Conservation (phyloP, 768 basidiomycete species). For the Coprinopsis strossmayeri region DNA sequence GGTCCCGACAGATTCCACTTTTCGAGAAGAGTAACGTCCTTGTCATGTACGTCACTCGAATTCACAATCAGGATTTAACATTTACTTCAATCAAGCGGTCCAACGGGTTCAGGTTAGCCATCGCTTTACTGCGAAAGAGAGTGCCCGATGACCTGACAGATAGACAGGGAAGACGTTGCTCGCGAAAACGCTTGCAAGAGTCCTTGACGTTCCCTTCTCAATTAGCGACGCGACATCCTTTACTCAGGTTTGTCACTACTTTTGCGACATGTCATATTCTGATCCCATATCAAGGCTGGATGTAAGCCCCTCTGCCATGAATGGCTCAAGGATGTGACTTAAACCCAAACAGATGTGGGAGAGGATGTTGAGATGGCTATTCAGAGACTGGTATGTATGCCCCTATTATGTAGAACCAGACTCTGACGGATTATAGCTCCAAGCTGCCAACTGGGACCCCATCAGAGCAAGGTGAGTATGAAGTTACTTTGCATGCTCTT, state of each 20-base stretch:
- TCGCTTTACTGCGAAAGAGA: not conserved
- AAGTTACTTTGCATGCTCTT: not conserved
- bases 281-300: slow-evolving; percentile 45
- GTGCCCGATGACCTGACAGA: not conserved
- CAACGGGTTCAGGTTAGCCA: slow-evolving; percentile 72
- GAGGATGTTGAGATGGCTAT: slow-evolving; percentile 95
- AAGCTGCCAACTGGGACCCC: slow-evolving; percentile 88
- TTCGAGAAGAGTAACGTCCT: slow-evolving; percentile 97
- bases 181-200: slow-evolving; percentile 84
- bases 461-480: slow-evolving; percentile 64
- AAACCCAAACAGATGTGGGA: slow-evolving; percentile 64
- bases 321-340: slow-evolving; percentile 12
- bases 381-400: slow-evolving; percentile 59
- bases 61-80: not conserved
- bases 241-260: slow-evolving; percentile 58
- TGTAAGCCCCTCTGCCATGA: slow-evolving; percentile 37
- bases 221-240: slow-evolving; percentile 91
- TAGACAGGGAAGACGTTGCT: slow-evolving; percentile 78
- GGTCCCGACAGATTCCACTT: slow-evolving; percentile 41
- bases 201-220: slow-evolving; percentile 92
- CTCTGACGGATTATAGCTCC: slow-evolving; percentile 42
- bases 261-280: slow-evolving; percentile 17
- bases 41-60: slow-evolving; percentile 56
- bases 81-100: slow-evolving; percentile 44
- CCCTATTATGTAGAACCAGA: not conserved